Percentiles rank a stretch among this genome's conserved stretches.
phyloP scores from a whole-genome alignment of 352 stramenopile genomes.

The Phytopythium cucurbitacearum region DNA sequence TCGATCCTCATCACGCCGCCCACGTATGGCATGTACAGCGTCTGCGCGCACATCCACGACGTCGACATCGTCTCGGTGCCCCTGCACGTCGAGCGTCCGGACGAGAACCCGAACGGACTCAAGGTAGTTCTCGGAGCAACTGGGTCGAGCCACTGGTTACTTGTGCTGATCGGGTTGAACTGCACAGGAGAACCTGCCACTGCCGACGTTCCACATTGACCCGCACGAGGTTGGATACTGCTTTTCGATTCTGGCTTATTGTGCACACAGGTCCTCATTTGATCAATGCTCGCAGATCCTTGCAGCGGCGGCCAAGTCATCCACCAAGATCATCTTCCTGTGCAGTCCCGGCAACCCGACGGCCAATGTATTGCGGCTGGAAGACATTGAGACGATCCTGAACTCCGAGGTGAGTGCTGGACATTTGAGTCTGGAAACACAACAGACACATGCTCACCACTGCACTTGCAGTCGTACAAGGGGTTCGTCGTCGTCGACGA shows the following conservation, averaged over 20 bases:
- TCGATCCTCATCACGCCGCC: constrained; percentile 96
- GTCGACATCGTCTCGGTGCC: constrained; percentile 92
- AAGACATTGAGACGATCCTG: constrained; percentile 89
- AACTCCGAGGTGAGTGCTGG: constrained; percentile 47
- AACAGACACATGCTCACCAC: no score
- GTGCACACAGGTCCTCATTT: neutral
- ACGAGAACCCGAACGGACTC: constrained; percentile 60
- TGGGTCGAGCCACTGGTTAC: neutral
- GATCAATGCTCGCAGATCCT: constrained; percentile 64
- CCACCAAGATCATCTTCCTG: constrained; percentile 97
- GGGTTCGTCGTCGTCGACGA: constrained; percentile 98
- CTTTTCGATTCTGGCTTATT: neutral
- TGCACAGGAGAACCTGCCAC: constrained; percentile 25
- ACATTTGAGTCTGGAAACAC: neutral
- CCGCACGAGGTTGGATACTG: constrained; percentile 37
- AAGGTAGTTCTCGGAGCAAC: constrained; percentile 20
- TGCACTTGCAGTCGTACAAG: constrained; percentile 56
- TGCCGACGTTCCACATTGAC: constrained; percentile 83
- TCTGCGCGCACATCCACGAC: constrained; percentile 98
- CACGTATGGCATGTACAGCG: constrained; percentile 99
- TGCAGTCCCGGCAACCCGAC: constrained; percentile 98
- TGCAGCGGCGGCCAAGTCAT: constrained; percentile 58
- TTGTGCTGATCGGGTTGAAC: neutral
- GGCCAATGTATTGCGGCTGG: constrained; percentile 89
- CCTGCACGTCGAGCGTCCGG: constrained; percentile 69